Evolutionary conservation across 345 rosid genomes (phyloP), one percentile per base, ranked within the genome.

Genomic region (Aquilaria sinensis): DNA sequence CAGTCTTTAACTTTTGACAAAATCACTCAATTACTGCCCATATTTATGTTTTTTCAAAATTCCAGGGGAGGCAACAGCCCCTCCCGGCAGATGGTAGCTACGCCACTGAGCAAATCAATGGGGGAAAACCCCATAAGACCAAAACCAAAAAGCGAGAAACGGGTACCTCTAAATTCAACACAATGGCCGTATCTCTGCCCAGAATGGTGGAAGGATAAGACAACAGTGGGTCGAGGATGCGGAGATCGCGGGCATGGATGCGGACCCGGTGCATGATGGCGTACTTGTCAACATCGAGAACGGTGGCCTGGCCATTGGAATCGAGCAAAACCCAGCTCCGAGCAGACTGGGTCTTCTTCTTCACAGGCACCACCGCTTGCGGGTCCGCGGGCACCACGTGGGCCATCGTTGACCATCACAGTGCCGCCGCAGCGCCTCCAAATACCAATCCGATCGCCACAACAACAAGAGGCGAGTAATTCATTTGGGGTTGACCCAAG

Each of bases 161-260:
- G 9, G 12, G 0, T 1, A 88, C 99, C 97, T 94, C 99, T 64
- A 94, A 77, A 74, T 94, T 94, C 58, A 94, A 77, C 6, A 94
- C 99, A 65, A 94, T 87, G 73, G 99, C 99, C 43, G 85, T 64
- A 69, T 94, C 99, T n/a, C 99, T 83, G 45, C 96, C 99, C 13
- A 94, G 93, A 72, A 94, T 91, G 51, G 99, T 79, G 23, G 99
- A 91, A 53, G 99, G 99, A 47, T 91, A 91, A 9, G 97, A 94
- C 12, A 91, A 69, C 68, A 88, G 78, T 1, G 99, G 99, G 70
- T 94, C 99, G 57, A 94, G 87, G 72, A 91, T 89, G 54, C 97
- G 83, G 46, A 94, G 95, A 75, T 94, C 99, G 31, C 97, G 99
- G 4, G 99, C 99, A 77, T 91, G 99, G 77, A 94, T 91, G 79